Base-by-base conservation (phyloP, 257 asterid genomes). In the Thymus mandschuricus region DNA sequence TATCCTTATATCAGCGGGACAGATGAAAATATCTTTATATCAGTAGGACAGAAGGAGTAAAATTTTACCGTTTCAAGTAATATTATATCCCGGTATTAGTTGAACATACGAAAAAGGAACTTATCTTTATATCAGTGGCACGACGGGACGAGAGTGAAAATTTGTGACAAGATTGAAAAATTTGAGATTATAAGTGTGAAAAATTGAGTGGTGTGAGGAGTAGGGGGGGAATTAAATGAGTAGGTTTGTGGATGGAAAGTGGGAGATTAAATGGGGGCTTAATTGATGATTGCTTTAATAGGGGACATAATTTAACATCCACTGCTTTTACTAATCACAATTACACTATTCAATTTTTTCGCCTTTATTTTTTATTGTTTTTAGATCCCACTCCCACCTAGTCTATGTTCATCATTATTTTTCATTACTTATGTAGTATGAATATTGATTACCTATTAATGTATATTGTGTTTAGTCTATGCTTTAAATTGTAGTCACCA, bases 271-370 rank as follows among this genome's bases (percentile, higher is more conserved):
- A 68, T 78, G 78, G 76, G 73, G 76, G 73, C 28, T 78, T 78
- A 78, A 73, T 78, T 78, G 72, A 78, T 69, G 64, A 73, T 73
- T 78, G 82, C 79, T 55, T 58, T 65, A 33, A 52, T 68, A 61
- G 67, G 76, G 63, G 46, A 64, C 73, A 76, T 55, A 13, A 70
- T 76, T 70, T 35, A 21, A 33, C 59, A 61, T 44, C 66, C 66
- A 57, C 13, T 49, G 73, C 76, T 65, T 45, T 54, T 71, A 66
- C 38, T 70, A 34, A 69, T 76, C 70, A 70, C 51, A 31, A 34
- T 62, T 52, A 11, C 43, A 50, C 5, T 69, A 62, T 66, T 55
- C 57, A 35, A 34, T 30, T 61, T 73, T 68, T 41, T 15, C 34
- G 44, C 28, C 60, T 55, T 51, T 6, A 6, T 66, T 66, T 15